Percentiles rank a stretch among this genome's conserved stretches.
phyloP scores from a whole-genome alignment of 2,329 filamentous ascomycete species.

The Fragosphaeria purpurea region DNA sequence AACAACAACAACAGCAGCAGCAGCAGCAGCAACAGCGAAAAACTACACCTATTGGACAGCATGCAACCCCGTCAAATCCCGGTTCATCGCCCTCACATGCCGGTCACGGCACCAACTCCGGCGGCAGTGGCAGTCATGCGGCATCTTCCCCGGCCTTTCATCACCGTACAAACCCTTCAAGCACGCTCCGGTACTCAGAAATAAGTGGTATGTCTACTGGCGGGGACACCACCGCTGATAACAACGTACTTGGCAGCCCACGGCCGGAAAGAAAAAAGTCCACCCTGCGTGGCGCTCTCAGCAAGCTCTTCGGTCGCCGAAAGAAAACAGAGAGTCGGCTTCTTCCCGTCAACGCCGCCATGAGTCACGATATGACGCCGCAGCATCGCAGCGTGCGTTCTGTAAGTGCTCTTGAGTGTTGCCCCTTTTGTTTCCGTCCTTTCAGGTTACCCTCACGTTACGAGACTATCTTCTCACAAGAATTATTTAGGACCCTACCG shows the following conservation, averaged over 20 bases:
- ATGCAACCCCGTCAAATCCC: not conserved
- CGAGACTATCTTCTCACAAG: not conserved
- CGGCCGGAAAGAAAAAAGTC: slow-evolving; percentile 46
- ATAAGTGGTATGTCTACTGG: slow-evolving; percentile 32
- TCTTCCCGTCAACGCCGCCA: slow-evolving; percentile 11
- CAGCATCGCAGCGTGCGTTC: slow-evolving; percentile 39
- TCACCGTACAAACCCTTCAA: slow-evolving; percentile 27
- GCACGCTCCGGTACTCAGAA: slow-evolving; percentile 36
- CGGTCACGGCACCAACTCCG: slow-evolving; percentile 1
- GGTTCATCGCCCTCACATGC: not conserved
- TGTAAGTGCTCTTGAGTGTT: slow-evolving; percentile 1
- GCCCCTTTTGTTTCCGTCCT: not conserved
- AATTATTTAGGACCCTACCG: slow-evolving; percentile 27
- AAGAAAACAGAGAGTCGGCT: slow-evolving; percentile 34
- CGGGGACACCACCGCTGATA: not conserved
- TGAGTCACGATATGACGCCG: slow-evolving; percentile 16
- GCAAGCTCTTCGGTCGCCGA: slow-evolving; percentile 48
- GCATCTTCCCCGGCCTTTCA: slow-evolving; percentile 8
- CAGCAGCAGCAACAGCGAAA: not conserved
- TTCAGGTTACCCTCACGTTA: too few species aligned
- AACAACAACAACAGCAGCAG: not conserved
- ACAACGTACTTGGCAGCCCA: slow-evolving; percentile 1
- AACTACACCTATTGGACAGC: not conserved
- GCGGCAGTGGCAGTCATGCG: not conserved
- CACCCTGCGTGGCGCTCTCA: slow-evolving; percentile 43